These are phyloP conservation scores for Elsinoe fawcettii DNA, from an alignment of 2,329 filamentous ascomycete species.

Conservation along the genomic window DNA sequence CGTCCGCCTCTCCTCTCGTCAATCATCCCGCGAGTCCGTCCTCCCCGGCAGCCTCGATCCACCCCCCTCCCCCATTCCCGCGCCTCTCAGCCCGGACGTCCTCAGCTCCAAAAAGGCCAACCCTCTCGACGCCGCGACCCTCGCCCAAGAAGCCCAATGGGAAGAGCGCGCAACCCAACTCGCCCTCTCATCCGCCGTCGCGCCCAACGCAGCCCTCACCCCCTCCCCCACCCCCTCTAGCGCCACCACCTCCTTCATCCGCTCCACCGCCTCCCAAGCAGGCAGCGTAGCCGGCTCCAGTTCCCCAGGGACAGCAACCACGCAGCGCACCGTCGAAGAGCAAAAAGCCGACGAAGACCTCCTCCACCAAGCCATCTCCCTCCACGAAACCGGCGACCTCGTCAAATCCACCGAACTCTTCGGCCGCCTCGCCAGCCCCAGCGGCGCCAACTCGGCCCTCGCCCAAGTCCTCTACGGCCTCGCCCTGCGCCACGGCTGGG, in stretches of 20 bases:
- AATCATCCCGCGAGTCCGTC: constrained; percentile 52
- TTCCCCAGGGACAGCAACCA: neutral
- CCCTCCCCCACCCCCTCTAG: neutral
- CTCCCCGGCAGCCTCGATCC: constrained; percentile 74
- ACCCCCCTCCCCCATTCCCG: constrained; percentile 63
- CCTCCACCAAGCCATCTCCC: constrained; percentile 90
- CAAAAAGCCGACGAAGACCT: constrained; percentile 42
- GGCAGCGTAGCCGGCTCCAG: constrained; percentile 7
- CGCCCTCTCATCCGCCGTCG: constrained; percentile 43
- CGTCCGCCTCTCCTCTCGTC: constrained; percentile 30
- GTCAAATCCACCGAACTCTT: constrained; percentile 78
- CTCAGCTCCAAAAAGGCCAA: constrained; percentile 13
- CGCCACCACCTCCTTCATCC: neutral
- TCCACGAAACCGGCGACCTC: constrained; percentile 80
- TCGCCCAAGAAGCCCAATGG: constrained; percentile 62
- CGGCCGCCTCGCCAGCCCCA: constrained; percentile 70
- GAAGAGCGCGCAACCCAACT: constrained; percentile 88
- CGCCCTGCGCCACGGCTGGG: constrained; percentile 91
- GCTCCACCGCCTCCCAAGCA: neutral
- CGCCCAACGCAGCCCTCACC: neutral
- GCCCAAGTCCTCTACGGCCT: constrained; percentile 95
- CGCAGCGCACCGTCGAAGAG: neutral
- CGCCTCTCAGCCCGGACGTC: constrained; percentile 19
- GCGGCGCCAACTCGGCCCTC: constrained; percentile 81
- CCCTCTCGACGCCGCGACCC: neutral